Evolutionary conservation across 345 rosid species (phyloP), one percentile per base, ranked within the genome.

Genomic region (Noccaea bulbosa): DNA sequence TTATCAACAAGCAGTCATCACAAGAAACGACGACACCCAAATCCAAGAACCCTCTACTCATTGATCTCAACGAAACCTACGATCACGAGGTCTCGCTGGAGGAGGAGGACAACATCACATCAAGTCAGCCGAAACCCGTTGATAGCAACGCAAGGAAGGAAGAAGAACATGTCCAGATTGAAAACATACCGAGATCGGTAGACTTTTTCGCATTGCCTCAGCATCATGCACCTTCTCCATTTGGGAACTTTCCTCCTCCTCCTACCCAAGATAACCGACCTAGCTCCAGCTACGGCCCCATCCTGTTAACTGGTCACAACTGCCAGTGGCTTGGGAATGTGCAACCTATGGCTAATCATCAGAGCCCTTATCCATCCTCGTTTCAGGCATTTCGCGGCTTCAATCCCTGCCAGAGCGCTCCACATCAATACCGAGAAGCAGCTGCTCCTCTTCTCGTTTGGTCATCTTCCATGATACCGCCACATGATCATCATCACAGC

Each of bases 341-440:
- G 9, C 79, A 75, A 49, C 22, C 71, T 32, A 52, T 78, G 64
- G 15, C 65, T 58, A 83, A 20, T 20, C 22, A 75, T 57, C 79
- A 74, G 60, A 77, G 57, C 77, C 67, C 86, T 37, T 78, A 77
- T 63, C 74, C 78, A 9, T 44, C 77, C 37, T 74, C 73, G 59
- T 47, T 71, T 47, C 79, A 72, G 74, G 46, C 66, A 52, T 49
- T 83, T 16, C 78, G 81, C 56, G 50, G 74, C 51, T 83, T 82
- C 61, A 75, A 72, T 51, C 62, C 85, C 3, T 82, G 87, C 83
- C 84, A 81, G 62, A 76, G 75, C 68, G 77, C 65, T 58, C 79
- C 84, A 14, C 83, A 56, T 38, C 84, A 79, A 55, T 75, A 75
- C 69, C 79, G 80, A 74, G 93, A 84, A 74, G 74, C 82, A 74